Evolutionary conservation across 139 green algal genomes (phyloP).

Genomic region (Auxenochlorella pyrenoidosa): DNA sequence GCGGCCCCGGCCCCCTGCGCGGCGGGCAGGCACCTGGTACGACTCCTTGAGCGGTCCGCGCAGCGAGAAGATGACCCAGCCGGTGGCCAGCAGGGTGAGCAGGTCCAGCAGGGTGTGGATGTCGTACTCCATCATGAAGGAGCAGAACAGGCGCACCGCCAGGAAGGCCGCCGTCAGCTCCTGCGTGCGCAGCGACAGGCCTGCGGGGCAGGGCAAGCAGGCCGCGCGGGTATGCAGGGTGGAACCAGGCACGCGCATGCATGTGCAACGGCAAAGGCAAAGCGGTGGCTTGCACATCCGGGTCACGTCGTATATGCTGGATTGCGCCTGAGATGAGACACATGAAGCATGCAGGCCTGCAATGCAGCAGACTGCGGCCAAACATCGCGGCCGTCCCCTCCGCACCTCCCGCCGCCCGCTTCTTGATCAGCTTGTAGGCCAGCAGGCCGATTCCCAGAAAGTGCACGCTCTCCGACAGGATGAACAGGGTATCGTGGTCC

Average conservation of each 20-base stretch:
- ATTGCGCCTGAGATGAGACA: neutral
- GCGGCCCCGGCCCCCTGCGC: too few relatives aligned
- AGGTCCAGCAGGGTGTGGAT: conserved; percentile 97
- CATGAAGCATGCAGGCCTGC: neutral
- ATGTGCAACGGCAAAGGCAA: too few relatives aligned
- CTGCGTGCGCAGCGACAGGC: conserved; percentile 92
- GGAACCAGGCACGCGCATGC: too few relatives aligned
- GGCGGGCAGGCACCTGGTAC: conserved; percentile 70
- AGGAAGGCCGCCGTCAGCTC: conserved; percentile 95
- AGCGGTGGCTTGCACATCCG: too few relatives aligned
- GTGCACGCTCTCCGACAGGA: conserved; percentile 93
- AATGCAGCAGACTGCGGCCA: neutral
- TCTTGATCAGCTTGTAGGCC: conserved; percentile 92
- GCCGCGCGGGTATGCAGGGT: too few relatives aligned
- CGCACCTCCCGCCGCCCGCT: conserved; percentile 87
- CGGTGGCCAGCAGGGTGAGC: conserved; percentile 88
- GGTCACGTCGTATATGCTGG: too few relatives aligned
- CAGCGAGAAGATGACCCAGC: conserved; percentile 91
- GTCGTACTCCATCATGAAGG: conserved; percentile 99
- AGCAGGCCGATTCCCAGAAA: conserved; percentile 94
- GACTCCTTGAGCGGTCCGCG: conserved; percentile 71
- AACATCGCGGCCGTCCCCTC: neutral
- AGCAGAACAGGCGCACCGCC: conserved; percentile 91
- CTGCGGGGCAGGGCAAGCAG: conserved; percentile 48
- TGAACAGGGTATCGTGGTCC: conserved; percentile 98